phyloP scores from a whole-genome alignment of 805 yeast species.

The Teunomyces atbi region DNA sequence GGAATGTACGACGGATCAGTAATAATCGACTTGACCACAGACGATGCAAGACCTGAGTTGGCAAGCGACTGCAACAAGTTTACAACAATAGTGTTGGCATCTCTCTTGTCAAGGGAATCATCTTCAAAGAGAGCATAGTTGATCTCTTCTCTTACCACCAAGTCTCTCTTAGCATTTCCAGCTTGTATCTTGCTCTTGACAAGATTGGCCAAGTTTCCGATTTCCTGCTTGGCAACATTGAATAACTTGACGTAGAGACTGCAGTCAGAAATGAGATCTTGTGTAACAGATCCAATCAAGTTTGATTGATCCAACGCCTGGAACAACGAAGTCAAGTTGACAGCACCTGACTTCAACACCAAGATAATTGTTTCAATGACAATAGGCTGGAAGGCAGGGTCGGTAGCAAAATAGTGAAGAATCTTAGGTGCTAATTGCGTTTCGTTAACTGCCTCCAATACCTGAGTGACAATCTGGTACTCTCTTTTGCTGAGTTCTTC shows the following conservation, averaged over 20 bases:
- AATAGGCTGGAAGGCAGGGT: constrained; percentile 24
- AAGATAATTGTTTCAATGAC: constrained; percentile 27
- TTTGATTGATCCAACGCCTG: constrained; percentile 36
- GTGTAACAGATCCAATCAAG: constrained; percentile 31
- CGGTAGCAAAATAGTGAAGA: constrained; percentile 31
- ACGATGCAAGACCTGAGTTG: constrained; percentile 40
- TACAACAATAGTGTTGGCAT: constrained; percentile 25
- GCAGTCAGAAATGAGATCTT: constrained; percentile 39
- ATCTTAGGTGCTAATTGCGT: constrained; percentile 36
- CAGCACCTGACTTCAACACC: constrained; percentile 31
- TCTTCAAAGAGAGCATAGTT: constrained; percentile 6
- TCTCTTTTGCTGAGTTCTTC: constrained; percentile 33
- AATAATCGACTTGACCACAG: constrained; percentile 37
- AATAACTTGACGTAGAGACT: constrained; percentile 34
- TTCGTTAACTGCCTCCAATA: constrained; percentile 35
- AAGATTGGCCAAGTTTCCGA: constrained; percentile 22
- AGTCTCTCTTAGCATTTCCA: constrained; percentile 20
- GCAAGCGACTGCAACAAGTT: constrained; percentile 41
- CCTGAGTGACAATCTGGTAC: constrained; percentile 38
- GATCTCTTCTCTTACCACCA: constrained; percentile 6
- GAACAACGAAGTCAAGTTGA: constrained; percentile 33
- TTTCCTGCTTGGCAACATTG: constrained; percentile 27
- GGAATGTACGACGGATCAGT: constrained; percentile 37
- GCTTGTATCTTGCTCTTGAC: constrained; percentile 23
- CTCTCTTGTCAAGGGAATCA: constrained; percentile 11